A percentile compares a stretch with the other conserved stretches of the same genome.
Evolutionary conservation across 768 basidiomycete species (phyloP).

Genomic region (Thelephora aurantiotincta): DNA sequence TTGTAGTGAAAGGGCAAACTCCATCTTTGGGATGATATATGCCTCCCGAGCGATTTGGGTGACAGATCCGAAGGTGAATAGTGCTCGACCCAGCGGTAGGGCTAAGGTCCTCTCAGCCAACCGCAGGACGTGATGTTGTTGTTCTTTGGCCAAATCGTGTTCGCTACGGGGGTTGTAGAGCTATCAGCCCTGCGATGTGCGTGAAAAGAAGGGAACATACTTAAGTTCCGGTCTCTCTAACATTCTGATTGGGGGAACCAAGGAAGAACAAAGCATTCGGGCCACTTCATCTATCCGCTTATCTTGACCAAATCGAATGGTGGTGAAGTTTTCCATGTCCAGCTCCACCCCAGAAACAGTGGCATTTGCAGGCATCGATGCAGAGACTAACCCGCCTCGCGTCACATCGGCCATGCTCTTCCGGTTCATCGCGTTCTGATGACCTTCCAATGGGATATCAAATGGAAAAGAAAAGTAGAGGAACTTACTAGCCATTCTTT

Average conservation of each 20-base stretch:
- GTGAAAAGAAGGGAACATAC: slow-evolving; percentile 24
- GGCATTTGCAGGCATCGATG: slow-evolving; percentile 37
- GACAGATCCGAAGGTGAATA: slow-evolving; percentile 85
- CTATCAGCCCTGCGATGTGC: background rate
- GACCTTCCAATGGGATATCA: slow-evolving; percentile 9
- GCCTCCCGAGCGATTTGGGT: slow-evolving; percentile 63
- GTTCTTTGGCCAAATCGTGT: slow-evolving; percentile 74
- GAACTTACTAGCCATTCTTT: slow-evolving; percentile 43
- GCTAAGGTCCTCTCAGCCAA: slow-evolving; percentile 85
- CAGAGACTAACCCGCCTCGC: slow-evolving; percentile 3
- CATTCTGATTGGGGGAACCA: slow-evolving; percentile 45
- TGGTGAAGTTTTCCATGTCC: slow-evolving; percentile 57
- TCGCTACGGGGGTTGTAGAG: slow-evolving; percentile 38
- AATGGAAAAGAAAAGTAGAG: no score
- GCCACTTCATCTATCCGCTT: slow-evolving; percentile 83
- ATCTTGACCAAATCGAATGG: slow-evolving; percentile 84
- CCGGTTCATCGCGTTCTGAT: slow-evolving; percentile 6
- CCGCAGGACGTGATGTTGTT: slow-evolving; percentile 67
- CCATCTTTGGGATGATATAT: slow-evolving; percentile 67
- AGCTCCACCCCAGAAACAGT: slow-evolving; percentile 59
- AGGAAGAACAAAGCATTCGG: slow-evolving; percentile 77
- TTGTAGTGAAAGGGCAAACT: slow-evolving; percentile 60
- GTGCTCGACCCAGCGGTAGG: slow-evolving; percentile 76
- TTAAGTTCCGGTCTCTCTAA: slow-evolving; percentile 58
- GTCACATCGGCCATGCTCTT: slow-evolving; percentile 4